phyloP scores from a whole-genome alignment of 352 stramenopile genomes.

The Phytophthora capsici region DNA sequence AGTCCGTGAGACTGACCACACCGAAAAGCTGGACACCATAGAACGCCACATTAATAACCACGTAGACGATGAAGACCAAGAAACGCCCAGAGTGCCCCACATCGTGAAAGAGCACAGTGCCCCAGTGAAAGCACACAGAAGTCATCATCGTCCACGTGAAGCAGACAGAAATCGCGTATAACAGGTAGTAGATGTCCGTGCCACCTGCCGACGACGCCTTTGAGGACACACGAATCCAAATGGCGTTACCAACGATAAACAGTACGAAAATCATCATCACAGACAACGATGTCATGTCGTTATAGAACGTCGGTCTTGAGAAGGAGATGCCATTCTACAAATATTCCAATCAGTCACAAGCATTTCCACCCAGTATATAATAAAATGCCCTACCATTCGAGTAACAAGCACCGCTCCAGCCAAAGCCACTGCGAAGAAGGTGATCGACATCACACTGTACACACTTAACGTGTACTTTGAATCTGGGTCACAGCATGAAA shows the following conservation, averaged over 20 bases:
- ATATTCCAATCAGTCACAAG: slow-evolving; percentile 9
- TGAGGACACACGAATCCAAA: slow-evolving; percentile 82
- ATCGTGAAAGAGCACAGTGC: slow-evolving; percentile 73
- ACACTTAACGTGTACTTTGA: slow-evolving; percentile 77
- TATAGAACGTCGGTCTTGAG: slow-evolving; percentile 79
- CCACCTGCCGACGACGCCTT: slow-evolving; percentile 47
- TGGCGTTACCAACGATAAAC: slow-evolving; percentile 76
- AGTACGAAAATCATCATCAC: slow-evolving; percentile 79
- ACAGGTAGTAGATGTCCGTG: slow-evolving; percentile 79
- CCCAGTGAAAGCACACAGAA: slow-evolving; percentile 88
- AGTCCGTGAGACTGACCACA: slow-evolving; percentile 73
- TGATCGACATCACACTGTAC: slow-evolving; percentile 90
- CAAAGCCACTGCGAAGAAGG: slow-evolving; percentile 79
- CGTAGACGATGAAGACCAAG: slow-evolving; percentile 64
- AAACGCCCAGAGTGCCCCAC: slow-evolving; percentile 60
- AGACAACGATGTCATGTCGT: slow-evolving; percentile 84
- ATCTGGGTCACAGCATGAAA: slow-evolving; percentile 33
- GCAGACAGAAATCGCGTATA: slow-evolving; percentile 69
- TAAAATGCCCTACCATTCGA: slow-evolving; percentile 61
- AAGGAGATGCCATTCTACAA: slow-evolving; percentile 83
- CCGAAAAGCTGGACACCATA: slow-evolving; percentile 73
- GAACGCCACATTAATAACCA: slow-evolving; percentile 69
- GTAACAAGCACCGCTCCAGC: slow-evolving; percentile 81
- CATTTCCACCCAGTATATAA: not conserved
- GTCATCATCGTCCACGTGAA: slow-evolving; percentile 90